Conservation (phyloP, 2,329 filamentous ascomycete species). For the Fusarium sp. region DNA sequence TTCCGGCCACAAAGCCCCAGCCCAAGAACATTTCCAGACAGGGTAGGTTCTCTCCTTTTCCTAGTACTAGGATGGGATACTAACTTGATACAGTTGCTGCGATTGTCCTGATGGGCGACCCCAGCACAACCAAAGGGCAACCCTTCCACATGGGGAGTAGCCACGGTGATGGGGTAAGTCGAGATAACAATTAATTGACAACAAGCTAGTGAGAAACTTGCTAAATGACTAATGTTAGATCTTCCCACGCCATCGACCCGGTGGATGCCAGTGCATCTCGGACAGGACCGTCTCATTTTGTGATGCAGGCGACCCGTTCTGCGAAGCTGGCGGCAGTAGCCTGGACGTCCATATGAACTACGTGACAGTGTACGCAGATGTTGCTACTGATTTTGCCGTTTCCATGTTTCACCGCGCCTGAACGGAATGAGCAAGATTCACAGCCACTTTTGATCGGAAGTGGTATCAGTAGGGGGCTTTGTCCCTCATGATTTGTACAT, state of each 20-base stretch:
- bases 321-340: conserved; percentile 35
- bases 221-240: conserved; percentile 1
- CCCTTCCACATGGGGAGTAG: conserved; percentile 40
- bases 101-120: conserved; percentile 45
- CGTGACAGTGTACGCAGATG: conserved; percentile 28
- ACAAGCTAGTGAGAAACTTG: not conserved
- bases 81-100: conserved; percentile 29
- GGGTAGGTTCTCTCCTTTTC: not conserved
- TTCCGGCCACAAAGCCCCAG: conserved; percentile 36
- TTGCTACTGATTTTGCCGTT: conserved; percentile 31
- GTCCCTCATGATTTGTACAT: too few relatives aligned
- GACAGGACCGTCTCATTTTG: conserved; percentile 39
- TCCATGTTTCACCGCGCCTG: conserved; percentile 20
- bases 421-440: not conserved
- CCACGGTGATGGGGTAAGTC: conserved; percentile 37
- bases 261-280: conserved; percentile 27
- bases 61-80: not conserved
- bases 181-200: fast-evolving
- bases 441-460: too few relatives aligned
- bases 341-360: conserved; percentile 43
- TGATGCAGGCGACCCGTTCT: conserved; percentile 41
- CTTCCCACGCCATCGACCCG: conserved; percentile 34
- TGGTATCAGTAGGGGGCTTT: too few relatives aligned
- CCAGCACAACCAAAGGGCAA: conserved; percentile 39
- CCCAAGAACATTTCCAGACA: conserved; percentile 17